Evolutionary conservation across 1,139 yeast species (phyloP), one percentile per base, ranked within the genome.

Genomic region (Suhomyces terraborum): DNA sequence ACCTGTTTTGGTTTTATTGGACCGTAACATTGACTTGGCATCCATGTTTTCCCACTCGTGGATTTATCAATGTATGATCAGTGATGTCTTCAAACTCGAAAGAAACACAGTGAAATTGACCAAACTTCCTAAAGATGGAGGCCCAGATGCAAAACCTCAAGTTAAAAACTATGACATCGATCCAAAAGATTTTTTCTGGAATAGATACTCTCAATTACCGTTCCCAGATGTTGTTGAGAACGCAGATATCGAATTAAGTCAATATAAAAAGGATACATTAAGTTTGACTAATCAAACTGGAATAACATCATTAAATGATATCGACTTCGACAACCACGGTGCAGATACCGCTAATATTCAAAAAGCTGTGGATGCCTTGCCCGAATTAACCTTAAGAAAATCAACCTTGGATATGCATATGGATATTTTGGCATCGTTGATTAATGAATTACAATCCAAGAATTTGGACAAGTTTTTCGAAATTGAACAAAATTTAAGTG

Each of bases 141-240:
- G 41, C 8, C 18, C 37, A 18, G 73, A 60, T 32, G 64, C 65
- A 17, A 53, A 61, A 22, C 57, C 61, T 4, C 61, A 68, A 17
- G 67, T 69, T 34, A 82, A 83, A 51, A 75, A 78, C 46, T 84
- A 84, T 57, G 98, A 93, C 60, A 77, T 93, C 36, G 98, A 91
- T 55, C 96, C 96, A 13, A 79, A 78, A 45, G 98, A 93, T 67
- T 88, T 87, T 59, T 93, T 93, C 66, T 93, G 98, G 98, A 71
- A 67, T 48, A 74, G 77, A 47, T 91, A 93, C 63, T 75, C 95
- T 9, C 85, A 85, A 43, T 69, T 88, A 44, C 98, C 98, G 29
- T 93, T 93, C 71, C 98, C 98, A 1, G 97, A 93, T 60, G 98
- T 94, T 17, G 98, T 95, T 24, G 98, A 93, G 59, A 88, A 88